Evolutionary conservation across 2,329 filamentous ascomycete species (phyloP).

Genomic region (Ambrosiella xylebori): DNA sequence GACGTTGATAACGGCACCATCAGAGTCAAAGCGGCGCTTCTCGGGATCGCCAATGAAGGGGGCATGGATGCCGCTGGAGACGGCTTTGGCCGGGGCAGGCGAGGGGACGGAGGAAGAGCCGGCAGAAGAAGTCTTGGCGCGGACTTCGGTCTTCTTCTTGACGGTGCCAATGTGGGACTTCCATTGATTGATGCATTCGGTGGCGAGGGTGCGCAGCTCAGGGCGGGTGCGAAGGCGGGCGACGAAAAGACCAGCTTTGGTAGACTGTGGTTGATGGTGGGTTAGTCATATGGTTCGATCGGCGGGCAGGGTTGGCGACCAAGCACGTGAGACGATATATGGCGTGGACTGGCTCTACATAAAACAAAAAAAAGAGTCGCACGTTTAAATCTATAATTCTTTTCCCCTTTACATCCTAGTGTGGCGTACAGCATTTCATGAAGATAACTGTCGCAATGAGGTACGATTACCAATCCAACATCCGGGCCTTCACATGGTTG

Average conservation of each 20-base stretch:
- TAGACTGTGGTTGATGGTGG: conserved; percentile 34
- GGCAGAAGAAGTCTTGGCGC: conserved; percentile 26
- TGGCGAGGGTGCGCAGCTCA: conserved; percentile 60
- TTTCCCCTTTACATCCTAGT: no score
- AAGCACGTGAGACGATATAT: background rate
- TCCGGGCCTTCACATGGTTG: no score
- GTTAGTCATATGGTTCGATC: background rate
- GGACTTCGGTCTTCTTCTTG: conserved; percentile 28
- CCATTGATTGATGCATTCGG: conserved; percentile 78
- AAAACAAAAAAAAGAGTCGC: no score
- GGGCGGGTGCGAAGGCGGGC: conserved; percentile 62
- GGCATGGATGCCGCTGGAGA: conserved; percentile 22
- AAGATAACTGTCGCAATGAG: no score
- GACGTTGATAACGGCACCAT: conserved; percentile 60
- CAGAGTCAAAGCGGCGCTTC: conserved; percentile 67
- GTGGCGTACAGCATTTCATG: no score
- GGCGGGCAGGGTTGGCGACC: background rate
- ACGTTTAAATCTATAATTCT: no score
- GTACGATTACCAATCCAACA: no score
- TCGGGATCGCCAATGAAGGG: conserved; percentile 48
- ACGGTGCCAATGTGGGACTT: conserved; percentile 57
- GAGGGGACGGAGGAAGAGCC: conserved; percentile 31
- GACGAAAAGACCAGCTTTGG: conserved; percentile 79
- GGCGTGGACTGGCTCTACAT: background rate
- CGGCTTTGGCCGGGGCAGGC: conserved; percentile 20